These are phyloP conservation scores for Psophocarpus tetragonolobus DNA, from an alignment of 306 rosid genomes.

Conservation along the genomic window DNA sequence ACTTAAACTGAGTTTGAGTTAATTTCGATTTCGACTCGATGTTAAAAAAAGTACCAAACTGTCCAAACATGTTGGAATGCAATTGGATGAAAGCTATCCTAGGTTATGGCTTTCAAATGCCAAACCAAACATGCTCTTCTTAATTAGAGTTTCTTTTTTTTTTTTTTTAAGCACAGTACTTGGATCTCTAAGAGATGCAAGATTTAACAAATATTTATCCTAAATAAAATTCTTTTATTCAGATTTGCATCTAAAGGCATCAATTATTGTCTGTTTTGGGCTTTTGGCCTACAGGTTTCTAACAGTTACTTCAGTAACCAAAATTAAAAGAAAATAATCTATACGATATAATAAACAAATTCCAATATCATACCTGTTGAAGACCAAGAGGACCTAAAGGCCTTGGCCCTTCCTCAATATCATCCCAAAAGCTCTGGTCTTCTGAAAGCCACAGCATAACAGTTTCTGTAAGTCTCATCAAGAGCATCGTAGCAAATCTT, in stretches of 20 bases:
- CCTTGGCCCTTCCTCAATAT: conserved; percentile 94
- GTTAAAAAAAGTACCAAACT: no score
- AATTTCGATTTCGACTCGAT: no score
- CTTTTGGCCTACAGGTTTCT: background rate
- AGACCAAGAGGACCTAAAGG: conserved; percentile 93
- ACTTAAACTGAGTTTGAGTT: no score
- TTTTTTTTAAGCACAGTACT: background rate
- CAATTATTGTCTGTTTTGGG: background rate
- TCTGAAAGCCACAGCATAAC: conserved; percentile 95
- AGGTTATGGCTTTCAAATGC: no score
- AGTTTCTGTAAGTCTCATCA: conserved; percentile 98
- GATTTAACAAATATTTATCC: background rate
- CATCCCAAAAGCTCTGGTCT: conserved; percentile 99
- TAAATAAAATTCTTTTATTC: background rate
- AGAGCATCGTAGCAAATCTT: conserved; percentile 85
- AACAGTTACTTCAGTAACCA: background rate
- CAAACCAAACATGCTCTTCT: no score
- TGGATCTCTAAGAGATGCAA: background rate
- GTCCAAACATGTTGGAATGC: no score
- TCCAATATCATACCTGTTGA: conserved; percentile 66
- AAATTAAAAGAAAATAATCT: background rate
- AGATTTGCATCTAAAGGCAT: background rate
- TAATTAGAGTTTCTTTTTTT: background rate
- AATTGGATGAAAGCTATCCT: no score
- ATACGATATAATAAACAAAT: background rate